Base-by-base conservation (phyloP, 495 filamentous ascomycete species). In the Lophiostoma macrostomum region DNA sequence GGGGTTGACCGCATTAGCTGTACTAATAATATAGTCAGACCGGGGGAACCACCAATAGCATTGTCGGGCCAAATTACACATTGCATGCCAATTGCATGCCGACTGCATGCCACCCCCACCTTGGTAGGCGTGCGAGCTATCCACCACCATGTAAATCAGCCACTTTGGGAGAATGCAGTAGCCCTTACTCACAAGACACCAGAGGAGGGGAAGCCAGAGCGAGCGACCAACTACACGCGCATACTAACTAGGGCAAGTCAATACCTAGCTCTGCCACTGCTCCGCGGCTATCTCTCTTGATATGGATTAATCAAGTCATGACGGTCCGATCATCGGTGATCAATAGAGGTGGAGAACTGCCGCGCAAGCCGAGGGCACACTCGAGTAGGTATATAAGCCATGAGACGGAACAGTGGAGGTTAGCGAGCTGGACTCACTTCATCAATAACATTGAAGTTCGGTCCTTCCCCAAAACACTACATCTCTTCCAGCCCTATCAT, bases 141-240 rank as follows among this genome's bases (percentile, higher is more conserved):
- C 53, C 45, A 51, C 45, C 29, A 28, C 30, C n/a, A 41, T 19
- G 45, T 50, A 30, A 37, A 48, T 50, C 44, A 18, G 27, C 2
- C 31, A 57, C 53, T 57, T 51, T 57, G 45, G 53, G 27, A 57
- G 45, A 57, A 57, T 57, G 6, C 38, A 34, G 23, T 12, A 36
- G 4, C 39, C 28, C 40, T n/a, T 44, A 46, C 24, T n/a, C n/a
- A 53, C 40, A n/a, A 36, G 50, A 46, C 40, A n/a, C 4, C 14
- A 44, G 37, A 44, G 53, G n/a, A 45, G 53, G 53, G 53, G 53
- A 50, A 56, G 25, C 45, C 4, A 50, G 39, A 19, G 19, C 40
- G 35, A 20, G 37, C 25, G 25, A 29, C 53, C 32, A 49, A 56
- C 16, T 24, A 49, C 14, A 31, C 43, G 28, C 29, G 23, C 7